Evolutionary conservation across 2,329 filamentous ascomycete genomes (phyloP), one percentile per base, ranked within the genome.

Genomic region (Colletotrichum trifolii): DNA sequence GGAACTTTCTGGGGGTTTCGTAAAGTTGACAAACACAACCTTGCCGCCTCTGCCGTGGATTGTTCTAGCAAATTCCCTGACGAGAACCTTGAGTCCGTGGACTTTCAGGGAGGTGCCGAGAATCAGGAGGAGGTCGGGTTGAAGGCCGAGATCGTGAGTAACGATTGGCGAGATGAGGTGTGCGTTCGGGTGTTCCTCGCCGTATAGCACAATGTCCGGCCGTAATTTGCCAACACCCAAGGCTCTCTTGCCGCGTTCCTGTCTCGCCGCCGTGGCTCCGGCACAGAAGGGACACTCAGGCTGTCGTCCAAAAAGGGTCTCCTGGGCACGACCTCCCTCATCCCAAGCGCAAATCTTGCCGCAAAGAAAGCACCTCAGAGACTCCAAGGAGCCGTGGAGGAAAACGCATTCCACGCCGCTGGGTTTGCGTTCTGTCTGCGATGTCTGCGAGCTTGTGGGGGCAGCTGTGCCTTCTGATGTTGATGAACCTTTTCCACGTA

Each of bases 181-280:
- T 2, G 88, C 87, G 38, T 85, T 85, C 0, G 90, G 90, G 69
- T 93, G 89, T 56, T 92, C 89, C 72, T 93, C 90, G 25, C 90
- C 90, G 71, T 92, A 93, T 1, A 93, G 79, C 2, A 93, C 90
- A 70, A 93, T 91, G 70, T 93, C 89, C 0, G 90, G 90, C 43
- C 90, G 82, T 15, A 93, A 79, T 66, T 89, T 88, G 39, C 90
- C 90, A 3, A 92, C 84, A 4, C 88, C 88, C 6, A 91, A 79
- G 0, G 87, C 87, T 64, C 90, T 83, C 71, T 91, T 91, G 11
- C 90, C 90, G 54, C 80, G 85, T 66, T 89, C 88, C 68, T 88
- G 83, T 38, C 90, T 82, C 6, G 86, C 86, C 1, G 85, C 84
- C 3, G 87, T 89, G 4, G 89, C 87, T 2, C 84, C 85, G 3